Percentiles rank a stretch among this genome's conserved stretches.
phyloP scores from a whole-genome alignment of 306 rosid genomes.

The Corylus americana region DNA sequence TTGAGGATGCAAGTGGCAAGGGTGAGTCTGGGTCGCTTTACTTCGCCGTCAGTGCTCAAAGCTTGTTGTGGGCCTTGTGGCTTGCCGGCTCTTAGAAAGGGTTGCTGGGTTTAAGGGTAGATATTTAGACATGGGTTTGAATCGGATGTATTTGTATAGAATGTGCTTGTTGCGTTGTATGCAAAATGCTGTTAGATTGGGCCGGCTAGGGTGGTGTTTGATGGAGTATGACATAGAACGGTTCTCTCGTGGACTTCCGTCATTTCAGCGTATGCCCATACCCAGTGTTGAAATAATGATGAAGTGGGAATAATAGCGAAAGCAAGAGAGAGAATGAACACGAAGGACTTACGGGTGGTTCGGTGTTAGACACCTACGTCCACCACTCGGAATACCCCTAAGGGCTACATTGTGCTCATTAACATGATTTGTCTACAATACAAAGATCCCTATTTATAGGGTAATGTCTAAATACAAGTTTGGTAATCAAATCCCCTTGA shows the following conservation, averaged over 20 bases:
- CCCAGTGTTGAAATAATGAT: no score
- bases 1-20: slow-evolving; percentile 45
- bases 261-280: slow-evolving; percentile 57
- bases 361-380: no score
- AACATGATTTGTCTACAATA: no score
- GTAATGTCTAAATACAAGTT: no score
- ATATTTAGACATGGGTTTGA: slow-evolving; percentile 44
- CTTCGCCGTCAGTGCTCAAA: slow-evolving; percentile 59
- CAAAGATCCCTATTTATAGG: no score
- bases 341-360: no score
- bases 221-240: slow-evolving; percentile 46
- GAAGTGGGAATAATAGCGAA: no score
- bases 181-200: slow-evolving; percentile 54
- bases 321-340: no score
- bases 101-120: slow-evolving; percentile 51
- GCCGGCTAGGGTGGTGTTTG: slow-evolving; percentile 55
- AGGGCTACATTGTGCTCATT: no score
- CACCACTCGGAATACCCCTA: no score
- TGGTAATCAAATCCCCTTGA: no score
- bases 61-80: slow-evolving; percentile 40
- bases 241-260: slow-evolving; percentile 74
- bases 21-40: slow-evolving; percentile 51
- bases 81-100: slow-evolving; percentile 40
- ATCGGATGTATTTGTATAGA: slow-evolving; percentile 57
- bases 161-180: slow-evolving; percentile 62